A percentile compares a stretch with the other conserved stretches of the same genome.
These are phyloP conservation scores for Blepharisma japonicum DNA, from an alignment of 73 alveolate genomes.

Conservation along the genomic window DNA sequence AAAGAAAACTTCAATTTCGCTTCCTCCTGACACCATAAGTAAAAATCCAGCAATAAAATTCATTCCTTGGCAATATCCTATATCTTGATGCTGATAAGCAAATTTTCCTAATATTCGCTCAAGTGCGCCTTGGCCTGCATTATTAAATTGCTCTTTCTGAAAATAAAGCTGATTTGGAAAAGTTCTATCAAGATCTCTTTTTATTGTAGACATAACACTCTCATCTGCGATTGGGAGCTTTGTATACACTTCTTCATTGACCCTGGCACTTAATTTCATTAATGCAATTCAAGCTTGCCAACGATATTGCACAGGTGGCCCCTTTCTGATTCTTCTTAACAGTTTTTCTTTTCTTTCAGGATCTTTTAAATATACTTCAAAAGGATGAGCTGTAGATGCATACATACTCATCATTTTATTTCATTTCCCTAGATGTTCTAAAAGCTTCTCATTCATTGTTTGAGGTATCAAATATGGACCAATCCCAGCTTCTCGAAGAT, in stretches of 20 bases:
- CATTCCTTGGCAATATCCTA: conserved; percentile 61
- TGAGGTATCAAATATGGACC: neutral
- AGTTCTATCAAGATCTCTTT: neutral
- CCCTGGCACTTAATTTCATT: too few relatives aligned
- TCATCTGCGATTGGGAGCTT: too few relatives aligned
- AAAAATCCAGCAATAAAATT: conserved; percentile 59
- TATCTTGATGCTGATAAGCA: conserved; percentile 23
- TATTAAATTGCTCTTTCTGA: neutral
- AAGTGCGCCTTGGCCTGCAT: conserved; percentile 3
- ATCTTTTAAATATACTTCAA: neutral
- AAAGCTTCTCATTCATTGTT: too few relatives aligned
- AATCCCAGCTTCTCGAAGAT: neutral
- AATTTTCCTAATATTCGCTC: neutral
- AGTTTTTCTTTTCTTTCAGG: neutral
- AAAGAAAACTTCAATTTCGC: conserved; percentile 64
- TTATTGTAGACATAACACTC: neutral
- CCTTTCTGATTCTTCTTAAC: neutral
- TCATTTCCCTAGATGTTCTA: too few relatives aligned
- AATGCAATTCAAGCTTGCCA: conserved; percentile 16
- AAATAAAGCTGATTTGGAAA: conserved; percentile 4
- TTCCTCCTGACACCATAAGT: conserved; percentile 59
- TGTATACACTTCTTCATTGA: too few relatives aligned
- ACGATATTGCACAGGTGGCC: conserved; percentile 10
- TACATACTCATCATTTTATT: too few relatives aligned
- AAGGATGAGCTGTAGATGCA: neutral